These are phyloP conservation scores for Alternaria triticina DNA, from an alignment of 2,329 filamentous ascomycete species.

Conservation along the genomic window DNA sequence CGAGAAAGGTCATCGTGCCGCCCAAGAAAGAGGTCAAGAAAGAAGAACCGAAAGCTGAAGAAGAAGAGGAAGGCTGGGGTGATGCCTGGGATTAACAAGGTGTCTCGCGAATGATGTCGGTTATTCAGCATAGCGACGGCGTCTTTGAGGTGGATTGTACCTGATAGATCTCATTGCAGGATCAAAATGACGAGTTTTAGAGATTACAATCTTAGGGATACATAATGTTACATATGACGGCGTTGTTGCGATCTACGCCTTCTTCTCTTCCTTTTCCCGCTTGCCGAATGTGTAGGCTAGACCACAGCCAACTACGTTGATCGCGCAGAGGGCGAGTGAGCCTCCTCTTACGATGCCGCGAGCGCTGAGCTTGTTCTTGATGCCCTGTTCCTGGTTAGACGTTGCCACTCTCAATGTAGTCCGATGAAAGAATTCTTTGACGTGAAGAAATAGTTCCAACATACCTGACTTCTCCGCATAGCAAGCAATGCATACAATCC, in stretches of 20 bases:
- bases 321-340: slow-evolving; percentile 58
- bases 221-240: slow-evolving; percentile 7
- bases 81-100: slow-evolving; percentile 43
- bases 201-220: background rate
- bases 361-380: slow-evolving; percentile 57
- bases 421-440: background rate
- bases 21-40: slow-evolving; percentile 42
- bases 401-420: background rate
- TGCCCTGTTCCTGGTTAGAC: slow-evolving; percentile 30
- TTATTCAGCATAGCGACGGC: slow-evolving; percentile 18
- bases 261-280: slow-evolving; percentile 45
- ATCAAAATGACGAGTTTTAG: background rate
- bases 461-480: slow-evolving; percentile 59
- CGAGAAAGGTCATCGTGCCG: slow-evolving; percentile 36
- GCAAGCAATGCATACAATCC: slow-evolving; percentile 70
- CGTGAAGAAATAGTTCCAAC: background rate
- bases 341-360: slow-evolving; percentile 60
- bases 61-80: slow-evolving; percentile 50
- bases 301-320: slow-evolving; percentile 59
- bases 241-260: slow-evolving; percentile 3
- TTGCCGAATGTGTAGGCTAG: slow-evolving; percentile 60
- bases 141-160: slow-evolving; percentile 4
- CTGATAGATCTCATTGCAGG: background rate
- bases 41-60: slow-evolving; percentile 48
- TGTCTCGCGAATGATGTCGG: background rate